phyloP scores from a whole-genome alignment of 495 filamentous ascomycete genomes.

The Aspergillus egyptiacus region DNA sequence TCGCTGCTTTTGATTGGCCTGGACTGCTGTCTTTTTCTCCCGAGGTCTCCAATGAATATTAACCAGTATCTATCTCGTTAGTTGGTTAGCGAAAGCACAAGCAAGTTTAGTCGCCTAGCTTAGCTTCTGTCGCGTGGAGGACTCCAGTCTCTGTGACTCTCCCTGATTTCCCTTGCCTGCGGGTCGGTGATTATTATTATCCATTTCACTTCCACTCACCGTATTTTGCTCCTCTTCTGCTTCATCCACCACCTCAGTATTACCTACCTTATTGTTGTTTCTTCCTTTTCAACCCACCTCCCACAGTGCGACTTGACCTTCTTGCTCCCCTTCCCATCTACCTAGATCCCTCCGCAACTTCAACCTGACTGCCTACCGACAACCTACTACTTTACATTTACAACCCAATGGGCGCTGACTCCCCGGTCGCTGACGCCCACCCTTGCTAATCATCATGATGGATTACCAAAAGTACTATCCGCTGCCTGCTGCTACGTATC shows the following conservation, averaged over 20 bases:
- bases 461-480: slow-evolving; percentile 13
- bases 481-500: not conserved
- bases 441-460: slow-evolving; percentile 3
- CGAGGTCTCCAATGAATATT: slow-evolving; percentile 15
- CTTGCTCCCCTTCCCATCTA: not conserved
- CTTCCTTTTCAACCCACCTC: slow-evolving; percentile 5
- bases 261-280: not conserved
- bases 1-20: slow-evolving; percentile 9
- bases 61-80: too few species aligned
- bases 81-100: too few species aligned
- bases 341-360: too few species aligned
- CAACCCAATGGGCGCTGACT: slow-evolving; percentile 6
- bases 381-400: too few species aligned
- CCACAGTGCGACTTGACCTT: too few species aligned
- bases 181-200: slow-evolving; percentile 16
- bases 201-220: slow-evolving; percentile 2
- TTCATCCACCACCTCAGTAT: slow-evolving; percentile 7
- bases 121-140: slow-evolving; percentile 11
- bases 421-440: not conserved
- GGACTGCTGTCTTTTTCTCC: slow-evolving; percentile 4
- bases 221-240: slow-evolving; percentile 15
- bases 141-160: too few species aligned
- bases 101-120: too few species aligned
- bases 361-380: too few species aligned
- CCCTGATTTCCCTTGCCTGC: slow-evolving; percentile 19